Evolutionary conservation across 2,329 filamentous ascomycete species (phyloP).

Genomic region (Stromatinia cepivora): DNA sequence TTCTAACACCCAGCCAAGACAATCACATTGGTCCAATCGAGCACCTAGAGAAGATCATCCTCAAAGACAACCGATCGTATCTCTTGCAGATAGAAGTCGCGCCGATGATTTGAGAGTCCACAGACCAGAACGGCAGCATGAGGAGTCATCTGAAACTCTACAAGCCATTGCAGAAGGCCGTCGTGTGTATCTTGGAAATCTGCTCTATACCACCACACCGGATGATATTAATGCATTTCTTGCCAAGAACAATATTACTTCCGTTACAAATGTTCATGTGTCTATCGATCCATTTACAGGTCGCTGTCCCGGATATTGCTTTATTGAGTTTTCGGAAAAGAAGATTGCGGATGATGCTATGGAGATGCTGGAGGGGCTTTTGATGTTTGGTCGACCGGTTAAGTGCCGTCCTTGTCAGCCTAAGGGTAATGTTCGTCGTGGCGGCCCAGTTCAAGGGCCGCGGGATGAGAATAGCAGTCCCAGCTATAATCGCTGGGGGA

Average conservation of each 20-base stretch:
- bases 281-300: constrained; percentile 8
- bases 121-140: background rate
- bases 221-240: constrained; percentile 1
- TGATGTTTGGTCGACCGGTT: background rate
- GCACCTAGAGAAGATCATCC: background rate
- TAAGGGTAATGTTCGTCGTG: background rate
- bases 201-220: background rate
- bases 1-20: background rate
- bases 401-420: constrained; percentile 4
- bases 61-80: constrained; percentile 12
- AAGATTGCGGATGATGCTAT: background rate
- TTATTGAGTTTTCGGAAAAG: constrained; percentile 12
- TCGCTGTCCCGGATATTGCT: constrained; percentile 7
- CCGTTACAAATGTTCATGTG: background rate
- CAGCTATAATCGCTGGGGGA: constrained; percentile 7
- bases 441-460: background rate
- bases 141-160: background rate
- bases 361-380: background rate
- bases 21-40: background rate
- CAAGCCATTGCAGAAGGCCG: constrained; percentile 5
- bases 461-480: background rate
- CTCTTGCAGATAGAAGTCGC: background rate
- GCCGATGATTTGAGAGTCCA: background rate
- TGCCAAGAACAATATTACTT: background rate
- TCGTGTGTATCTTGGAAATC: constrained; percentile 12